Conservation (phyloP, 139 green algal species). For the Tetraselmis striata region DNA sequence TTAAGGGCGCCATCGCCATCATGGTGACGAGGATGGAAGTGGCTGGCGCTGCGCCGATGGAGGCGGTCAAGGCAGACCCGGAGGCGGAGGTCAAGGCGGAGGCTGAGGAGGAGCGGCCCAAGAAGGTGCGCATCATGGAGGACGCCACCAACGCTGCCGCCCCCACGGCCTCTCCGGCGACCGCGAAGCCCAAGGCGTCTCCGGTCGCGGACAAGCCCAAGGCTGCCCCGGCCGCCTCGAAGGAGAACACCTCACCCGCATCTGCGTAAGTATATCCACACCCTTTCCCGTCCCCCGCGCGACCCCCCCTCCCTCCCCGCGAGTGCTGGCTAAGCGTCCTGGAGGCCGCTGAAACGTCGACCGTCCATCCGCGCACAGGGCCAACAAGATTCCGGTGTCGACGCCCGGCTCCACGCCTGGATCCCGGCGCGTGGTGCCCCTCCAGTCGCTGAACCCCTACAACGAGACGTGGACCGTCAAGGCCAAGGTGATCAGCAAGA, state of each 20-base stretch:
- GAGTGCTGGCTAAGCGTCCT: no score
- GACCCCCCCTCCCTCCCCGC: no score
- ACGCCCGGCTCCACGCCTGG: neutral
- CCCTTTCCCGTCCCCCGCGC: no score
- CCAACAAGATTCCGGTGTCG: neutral
- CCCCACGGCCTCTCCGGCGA: neutral
- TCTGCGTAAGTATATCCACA: neutral
- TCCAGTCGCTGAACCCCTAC: slow-evolving; percentile 31
- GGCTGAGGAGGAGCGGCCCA: neutral
- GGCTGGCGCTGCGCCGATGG: neutral
- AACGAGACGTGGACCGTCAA: slow-evolving; percentile 51
- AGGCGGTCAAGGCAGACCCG: neutral
- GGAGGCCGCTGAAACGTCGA: no score
- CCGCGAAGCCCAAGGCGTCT: neutral
- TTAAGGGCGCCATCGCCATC: neutral
- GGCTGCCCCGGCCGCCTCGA: neutral
- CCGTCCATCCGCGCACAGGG: no score
- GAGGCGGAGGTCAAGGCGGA: neutral
- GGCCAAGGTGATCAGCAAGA: slow-evolving; percentile 51
- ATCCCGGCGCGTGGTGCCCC: neutral
- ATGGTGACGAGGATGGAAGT: neutral
- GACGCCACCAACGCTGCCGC: neutral
- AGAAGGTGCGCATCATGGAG: neutral
- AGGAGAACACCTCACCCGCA: neutral
- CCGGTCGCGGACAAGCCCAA: neutral